These are phyloP conservation scores for Phytophthora podocarpi DNA, from an alignment of 352 stramenopile species.

Conservation along the genomic window DNA sequence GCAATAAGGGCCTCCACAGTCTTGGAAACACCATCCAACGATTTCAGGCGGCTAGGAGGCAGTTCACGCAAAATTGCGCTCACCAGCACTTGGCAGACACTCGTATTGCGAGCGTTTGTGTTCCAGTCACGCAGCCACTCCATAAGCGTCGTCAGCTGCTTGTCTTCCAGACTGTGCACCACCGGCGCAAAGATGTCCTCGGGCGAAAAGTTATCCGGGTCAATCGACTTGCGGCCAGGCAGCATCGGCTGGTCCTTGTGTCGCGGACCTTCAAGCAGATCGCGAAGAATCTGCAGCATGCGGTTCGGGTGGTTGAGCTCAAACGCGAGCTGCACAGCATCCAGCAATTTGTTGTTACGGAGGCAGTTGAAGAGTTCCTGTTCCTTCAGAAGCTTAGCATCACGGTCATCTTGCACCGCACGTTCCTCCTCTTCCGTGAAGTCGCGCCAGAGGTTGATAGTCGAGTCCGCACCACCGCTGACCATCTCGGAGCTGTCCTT, in stretches of 20 bases:
- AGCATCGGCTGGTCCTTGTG: slow-evolving; percentile 64
- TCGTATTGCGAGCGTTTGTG: slow-evolving; percentile 95
- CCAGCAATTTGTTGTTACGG: slow-evolving; percentile 89
- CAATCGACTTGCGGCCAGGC: slow-evolving; percentile 36
- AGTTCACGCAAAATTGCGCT: slow-evolving; percentile 87
- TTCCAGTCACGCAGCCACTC: slow-evolving; percentile 98
- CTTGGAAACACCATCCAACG: slow-evolving; percentile 68
- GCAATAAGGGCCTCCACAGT: slow-evolving; percentile 94
- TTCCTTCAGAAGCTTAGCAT: slow-evolving; percentile 94
- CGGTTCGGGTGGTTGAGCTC: slow-evolving; percentile 94
- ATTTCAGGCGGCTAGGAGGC: slow-evolving; percentile 63
- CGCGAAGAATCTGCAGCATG: slow-evolving; percentile 91
- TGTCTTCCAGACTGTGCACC: slow-evolving; percentile 78
- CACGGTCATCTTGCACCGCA: slow-evolving; percentile 75
- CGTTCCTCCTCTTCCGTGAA: slow-evolving; percentile 93
- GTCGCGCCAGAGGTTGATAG: slow-evolving; percentile 95
- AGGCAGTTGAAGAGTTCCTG: slow-evolving; percentile 96
- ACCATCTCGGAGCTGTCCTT: slow-evolving; percentile 91
- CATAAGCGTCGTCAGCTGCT: slow-evolving; percentile 91
- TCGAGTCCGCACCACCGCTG: slow-evolving; percentile 95
- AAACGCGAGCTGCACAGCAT: slow-evolving; percentile 89
- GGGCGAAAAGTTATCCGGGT: slow-evolving; percentile 62
- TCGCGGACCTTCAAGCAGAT: slow-evolving; percentile 79
- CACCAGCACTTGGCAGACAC: slow-evolving; percentile 94
- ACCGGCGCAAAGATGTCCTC: slow-evolving; percentile 69